Evolutionary conservation across 1,284 basidiomycete genomes (phyloP), one percentile per base, ranked within the genome.

Genomic region (Sanguinoderma infundibulare): DNA sequence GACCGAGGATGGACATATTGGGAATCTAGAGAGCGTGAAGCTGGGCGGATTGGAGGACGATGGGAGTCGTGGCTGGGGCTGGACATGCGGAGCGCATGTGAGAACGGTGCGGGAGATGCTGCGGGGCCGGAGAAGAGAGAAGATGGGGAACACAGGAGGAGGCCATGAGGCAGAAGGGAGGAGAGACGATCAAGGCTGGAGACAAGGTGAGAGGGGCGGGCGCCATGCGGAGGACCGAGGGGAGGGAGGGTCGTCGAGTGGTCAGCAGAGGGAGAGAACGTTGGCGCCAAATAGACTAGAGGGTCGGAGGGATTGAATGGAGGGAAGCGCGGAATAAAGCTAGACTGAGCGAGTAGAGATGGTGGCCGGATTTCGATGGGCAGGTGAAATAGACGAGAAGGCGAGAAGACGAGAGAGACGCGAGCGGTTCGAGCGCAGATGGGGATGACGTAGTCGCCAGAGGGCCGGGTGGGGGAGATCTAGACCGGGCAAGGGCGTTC

Each of bases 221-320:
- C 61, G 58, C 44, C 47, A 47, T 50, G 59, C 57, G 59, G 64
- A 61, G 46, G 61, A 63, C 59, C 54, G 59, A 59, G 36, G 59
- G 61, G 42, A 59, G 58, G 53, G 15, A 50, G 39, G 52, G 28
- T 28, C 24, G 42, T 5, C 28, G 52, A 32, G 26, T 22, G 14
- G 46, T 42, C 22, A 50, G 49, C 10, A 35, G 40, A 51, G 24
- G 28, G 46, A 15, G 53, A 28, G 61, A 22, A 42, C 28, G 60
- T 26, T 36, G 30, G 53, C 52, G 60, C 52, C 20, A 8, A 51
- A 39, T 46, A 36, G 50, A 46, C 10, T n/a, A n/a, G n/a, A n/a
- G n/a, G n/a, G 42, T 28, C 2, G 39, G 40, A 42, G 22, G 44
- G 55, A 61, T 34, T 63, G 60, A 62, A 65, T 65, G 52, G 54